These are phyloP conservation scores for Trichoderma pleuroti DNA, from an alignment of 2,329 filamentous ascomycete genomes.

Conservation along the genomic window DNA sequence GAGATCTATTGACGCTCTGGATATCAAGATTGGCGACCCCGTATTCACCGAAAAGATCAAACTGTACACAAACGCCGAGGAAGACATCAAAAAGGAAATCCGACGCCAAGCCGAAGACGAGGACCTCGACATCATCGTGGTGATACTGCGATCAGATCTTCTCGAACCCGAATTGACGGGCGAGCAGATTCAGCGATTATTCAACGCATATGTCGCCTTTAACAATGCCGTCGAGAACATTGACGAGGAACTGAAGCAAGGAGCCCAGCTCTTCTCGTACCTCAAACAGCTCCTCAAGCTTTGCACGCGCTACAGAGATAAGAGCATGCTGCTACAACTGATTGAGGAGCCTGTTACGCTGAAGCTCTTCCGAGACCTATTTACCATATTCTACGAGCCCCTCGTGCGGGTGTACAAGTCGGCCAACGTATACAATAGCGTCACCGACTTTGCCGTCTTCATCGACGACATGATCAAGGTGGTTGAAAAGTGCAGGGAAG, in stretches of 20 bases:
- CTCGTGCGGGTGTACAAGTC: conserved; percentile 97
- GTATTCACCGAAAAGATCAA: conserved; percentile 78
- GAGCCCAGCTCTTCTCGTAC: conserved; percentile 88
- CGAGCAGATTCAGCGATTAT: conserved; percentile 77
- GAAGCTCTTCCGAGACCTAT: conserved; percentile 91
- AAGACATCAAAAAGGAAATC: conserved; percentile 70
- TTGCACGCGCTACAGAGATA: conserved; percentile 85
- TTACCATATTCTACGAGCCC: conserved; percentile 98
- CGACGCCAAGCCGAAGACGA: conserved; percentile 70
- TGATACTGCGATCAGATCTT: conserved; percentile 74
- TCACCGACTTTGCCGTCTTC: conserved; percentile 93
- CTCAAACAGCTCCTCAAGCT: conserved; percentile 94
- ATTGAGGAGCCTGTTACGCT: conserved; percentile 97
- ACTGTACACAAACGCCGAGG: conserved; percentile 70
- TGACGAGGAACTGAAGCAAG: conserved; percentile 82
- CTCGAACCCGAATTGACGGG: conserved; percentile 67
- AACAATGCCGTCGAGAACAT: conserved; percentile 86
- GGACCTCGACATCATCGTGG: conserved; percentile 79
- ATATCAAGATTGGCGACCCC: conserved; percentile 74
- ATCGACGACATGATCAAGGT: conserved; percentile 86
- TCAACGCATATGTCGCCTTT: conserved; percentile 95
- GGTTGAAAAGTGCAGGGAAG: conserved; percentile 61
- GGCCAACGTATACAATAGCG: conserved; percentile 94
- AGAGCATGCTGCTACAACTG: conserved; percentile 92
- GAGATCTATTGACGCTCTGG: conserved; percentile 76